Evolutionary conservation across 768 basidiomycete species (phyloP).

Genomic region (Termitomyces sp.): DNA sequence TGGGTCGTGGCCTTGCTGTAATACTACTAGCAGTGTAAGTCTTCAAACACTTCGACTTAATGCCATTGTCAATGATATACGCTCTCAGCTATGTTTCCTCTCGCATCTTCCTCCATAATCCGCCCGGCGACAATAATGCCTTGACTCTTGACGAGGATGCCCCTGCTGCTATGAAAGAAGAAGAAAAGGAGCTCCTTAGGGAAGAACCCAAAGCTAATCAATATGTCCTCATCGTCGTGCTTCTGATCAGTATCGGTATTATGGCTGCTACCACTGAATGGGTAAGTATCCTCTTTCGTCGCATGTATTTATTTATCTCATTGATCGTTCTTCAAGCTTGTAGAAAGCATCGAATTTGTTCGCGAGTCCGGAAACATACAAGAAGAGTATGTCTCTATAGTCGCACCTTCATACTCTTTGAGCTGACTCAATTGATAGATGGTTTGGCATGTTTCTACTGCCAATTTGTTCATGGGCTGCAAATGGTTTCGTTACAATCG

Average conservation of each 20-base stretch:
- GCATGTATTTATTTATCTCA: constrained; percentile 36
- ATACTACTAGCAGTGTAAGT: constrained; percentile 59
- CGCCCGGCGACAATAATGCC: constrained; percentile 56
- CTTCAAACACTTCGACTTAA: not conserved
- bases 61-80: not conserved
- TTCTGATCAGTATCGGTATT: constrained; percentile 50
- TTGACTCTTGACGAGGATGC: constrained; percentile 39
- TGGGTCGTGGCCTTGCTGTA: constrained; percentile 65
- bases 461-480: constrained; percentile 73
- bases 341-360: constrained; percentile 60
- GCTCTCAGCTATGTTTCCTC: constrained; percentile 56
- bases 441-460: constrained; percentile 71
- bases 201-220: constrained; percentile 58
- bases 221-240: constrained; percentile 54
- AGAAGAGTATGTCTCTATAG: constrained; percentile 40
- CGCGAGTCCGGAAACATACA: constrained; percentile 37
- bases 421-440: constrained; percentile 32
- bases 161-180: constrained; percentile 38
- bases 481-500: constrained; percentile 59
- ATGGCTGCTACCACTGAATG: constrained; percentile 73
- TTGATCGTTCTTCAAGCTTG: constrained; percentile 48
- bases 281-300: constrained; percentile 28
- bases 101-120: constrained; percentile 67
- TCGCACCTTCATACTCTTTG: not conserved
- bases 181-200: constrained; percentile 29